Base-by-base conservation (phyloP, 371 early-diverging fungal genomes). In the Mucor racemosus region DNA sequence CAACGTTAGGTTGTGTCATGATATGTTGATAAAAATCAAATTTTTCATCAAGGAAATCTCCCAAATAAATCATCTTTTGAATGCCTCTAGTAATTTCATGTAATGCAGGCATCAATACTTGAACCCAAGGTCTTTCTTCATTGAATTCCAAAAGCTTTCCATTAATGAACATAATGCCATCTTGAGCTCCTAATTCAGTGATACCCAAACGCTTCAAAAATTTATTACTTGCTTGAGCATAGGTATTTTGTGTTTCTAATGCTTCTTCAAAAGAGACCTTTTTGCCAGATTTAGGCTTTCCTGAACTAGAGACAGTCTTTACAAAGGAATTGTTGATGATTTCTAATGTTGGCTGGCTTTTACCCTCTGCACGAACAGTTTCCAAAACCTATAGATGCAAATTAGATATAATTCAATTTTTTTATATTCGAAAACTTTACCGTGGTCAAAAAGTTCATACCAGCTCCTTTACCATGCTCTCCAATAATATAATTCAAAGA, bases 161-260 rank as follows among this genome's bases (percentile, higher is more conserved):
- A 69, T 97, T 97, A 48, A 92, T 72, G 76, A 95, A 97, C 46
- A 90, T 72, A 7, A 75, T 85, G 5, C 86, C 81, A 40, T 66
- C 60, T n/a, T 65, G 61, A 19, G 59, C 36, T 9, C 65, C 36
- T n/a, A 39, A 8, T 44, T 62, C 59, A 17, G 26, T 60, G 34
- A 81, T 65, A 40, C 77, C 79, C 61, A 87, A 58, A 3, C 82
- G 79, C 3, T 66, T 67, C 11, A 76, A 57, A 54, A 81, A 86
- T 4, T 17, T 34, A 13, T 57, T 39, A 2, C 65, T 39, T 19
- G 67, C 64, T 5, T 60, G 19, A 13, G 73, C 55, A 58, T 80
- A 84, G 6, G 33, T 60, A 3, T 71, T 60, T 34, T 69, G 69
- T 2, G 69, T 39, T 4, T 69, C 67, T 2, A 82, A 15, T 21